Conservation (phyloP, 805 yeast species). For the Zygosaccharomyces bisporus region DNA sequence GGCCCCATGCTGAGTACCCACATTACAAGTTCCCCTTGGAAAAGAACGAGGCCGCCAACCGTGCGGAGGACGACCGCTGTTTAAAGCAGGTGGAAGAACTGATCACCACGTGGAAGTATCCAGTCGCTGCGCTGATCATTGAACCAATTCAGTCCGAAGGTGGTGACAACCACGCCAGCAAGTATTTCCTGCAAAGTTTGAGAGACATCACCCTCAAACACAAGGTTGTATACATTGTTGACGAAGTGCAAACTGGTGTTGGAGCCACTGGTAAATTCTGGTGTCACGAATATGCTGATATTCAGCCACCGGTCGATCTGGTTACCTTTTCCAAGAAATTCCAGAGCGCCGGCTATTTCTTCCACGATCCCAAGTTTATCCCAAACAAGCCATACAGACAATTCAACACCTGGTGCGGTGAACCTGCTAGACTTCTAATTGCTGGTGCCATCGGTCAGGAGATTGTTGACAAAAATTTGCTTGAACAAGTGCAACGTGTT, state of each 20-base stretch:
- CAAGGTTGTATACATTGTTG: conserved; percentile 58
- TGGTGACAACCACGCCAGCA: conserved; percentile 69
- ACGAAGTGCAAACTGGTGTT: conserved; percentile 73
- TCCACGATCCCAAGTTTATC: conserved; percentile 53
- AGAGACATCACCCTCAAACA: conserved; percentile 57
- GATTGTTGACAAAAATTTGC: conserved; percentile 46
- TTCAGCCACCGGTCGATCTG: conserved; percentile 60
- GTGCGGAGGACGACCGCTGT: conserved; percentile 76
- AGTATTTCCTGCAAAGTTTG: conserved; percentile 57
- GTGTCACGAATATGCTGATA: conserved; percentile 69
- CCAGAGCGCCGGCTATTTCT: conserved; percentile 71
- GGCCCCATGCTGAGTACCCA: conserved; percentile 97
- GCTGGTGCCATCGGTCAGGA: conserved; percentile 60
- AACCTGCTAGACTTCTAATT: conserved; percentile 62
- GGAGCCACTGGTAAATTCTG: conserved; percentile 71
- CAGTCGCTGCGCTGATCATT: conserved; percentile 83
- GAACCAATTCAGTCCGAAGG: conserved; percentile 86
- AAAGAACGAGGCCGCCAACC: conserved; percentile 57
- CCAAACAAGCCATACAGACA: conserved; percentile 64
- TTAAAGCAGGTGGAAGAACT: conserved; percentile 69
- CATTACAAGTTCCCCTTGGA: conserved; percentile 79
- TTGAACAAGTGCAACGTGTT: conserved; percentile 45
- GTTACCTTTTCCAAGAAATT: conserved; percentile 70
- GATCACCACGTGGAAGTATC: conserved; percentile 61
- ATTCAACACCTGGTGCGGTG: conserved; percentile 79